Evolutionary conservation across 768 basidiomycete genomes (phyloP).

Genomic region (Trametes meyenii): DNA sequence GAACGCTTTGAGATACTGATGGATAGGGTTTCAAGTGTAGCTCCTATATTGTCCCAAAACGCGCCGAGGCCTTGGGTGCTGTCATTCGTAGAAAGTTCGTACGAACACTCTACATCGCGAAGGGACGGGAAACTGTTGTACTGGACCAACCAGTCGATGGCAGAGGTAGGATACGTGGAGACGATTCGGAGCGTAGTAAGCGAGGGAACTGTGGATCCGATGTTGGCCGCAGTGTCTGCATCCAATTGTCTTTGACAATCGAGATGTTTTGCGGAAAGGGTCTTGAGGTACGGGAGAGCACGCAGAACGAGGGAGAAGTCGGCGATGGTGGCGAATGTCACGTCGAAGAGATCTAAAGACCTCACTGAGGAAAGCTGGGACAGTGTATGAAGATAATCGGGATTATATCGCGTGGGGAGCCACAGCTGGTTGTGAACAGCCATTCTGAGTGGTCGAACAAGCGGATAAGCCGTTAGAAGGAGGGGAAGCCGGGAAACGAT

Average conservation of each 20-base stretch:
- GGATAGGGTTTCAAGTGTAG: constrained; percentile 7
- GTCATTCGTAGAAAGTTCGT: constrained; percentile 8
- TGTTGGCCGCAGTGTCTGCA: not conserved
- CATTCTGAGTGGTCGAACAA: constrained; percentile 1
- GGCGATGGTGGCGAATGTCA: constrained; percentile 17
- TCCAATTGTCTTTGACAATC: constrained; percentile 15
- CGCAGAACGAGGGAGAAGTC: constrained; percentile 18
- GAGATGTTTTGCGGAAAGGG: constrained; percentile 4
- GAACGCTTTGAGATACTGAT: constrained; percentile 12
- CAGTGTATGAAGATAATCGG: constrained; percentile 9
- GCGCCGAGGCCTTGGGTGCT: constrained; percentile 3
- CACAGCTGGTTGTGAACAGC: constrained; percentile 13
- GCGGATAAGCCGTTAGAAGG: not conserved
- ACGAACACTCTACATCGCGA: not conserved
- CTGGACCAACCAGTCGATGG: constrained; percentile 13
- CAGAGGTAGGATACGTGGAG: constrained; percentile 1
- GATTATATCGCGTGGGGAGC: constrained; percentile 17
- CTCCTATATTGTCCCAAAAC: constrained; percentile 10
- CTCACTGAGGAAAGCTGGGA: constrained; percentile 11
- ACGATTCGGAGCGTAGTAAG: constrained; percentile 3
- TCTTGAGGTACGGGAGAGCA: not conserved
- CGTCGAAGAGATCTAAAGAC: constrained; percentile 13
- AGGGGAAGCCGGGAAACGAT: constrained; percentile 15
- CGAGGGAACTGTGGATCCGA: constrained; percentile 3
- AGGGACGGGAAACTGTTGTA: constrained; percentile 8